phyloP scores from a whole-genome alignment of 2,329 filamentous ascomycete species.

The Chalaropsis thielavioides region DNA sequence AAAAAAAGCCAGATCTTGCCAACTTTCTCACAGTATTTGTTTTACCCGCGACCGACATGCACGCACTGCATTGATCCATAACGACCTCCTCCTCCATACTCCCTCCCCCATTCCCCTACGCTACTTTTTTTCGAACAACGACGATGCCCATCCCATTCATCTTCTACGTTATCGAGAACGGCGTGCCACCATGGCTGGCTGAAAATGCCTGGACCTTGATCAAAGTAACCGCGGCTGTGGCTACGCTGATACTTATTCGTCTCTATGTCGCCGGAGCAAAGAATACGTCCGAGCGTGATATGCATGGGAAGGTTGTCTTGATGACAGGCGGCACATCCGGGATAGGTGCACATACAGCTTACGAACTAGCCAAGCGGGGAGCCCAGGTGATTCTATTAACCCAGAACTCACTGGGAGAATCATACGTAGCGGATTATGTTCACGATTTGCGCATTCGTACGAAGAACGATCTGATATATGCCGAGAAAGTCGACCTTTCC shows the following conservation, averaged over 20 bases:
- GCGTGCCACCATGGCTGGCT: conserved; percentile 36
- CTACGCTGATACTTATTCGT: conserved; percentile 42
- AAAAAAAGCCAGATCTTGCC: not conserved
- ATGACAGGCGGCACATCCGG: conserved; percentile 91
- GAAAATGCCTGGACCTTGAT: conserved; percentile 31
- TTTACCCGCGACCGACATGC: not conserved
- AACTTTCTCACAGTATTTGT: not conserved
- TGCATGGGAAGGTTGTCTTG: conserved; percentile 90
- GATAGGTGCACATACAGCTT: conserved; percentile 64
- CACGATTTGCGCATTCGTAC: conserved; percentile 68
- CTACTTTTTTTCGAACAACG: conserved; percentile 7
- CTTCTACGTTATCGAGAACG: conserved; percentile 33
- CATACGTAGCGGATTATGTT: conserved; percentile 85
- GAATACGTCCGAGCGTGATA: conserved; percentile 63
- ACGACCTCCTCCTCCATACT: not conserved
- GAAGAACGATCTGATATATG: conserved; percentile 78
- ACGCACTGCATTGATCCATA: not conserved
- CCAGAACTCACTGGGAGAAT: conserved; percentile 63
- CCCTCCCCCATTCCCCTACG: not conserved
- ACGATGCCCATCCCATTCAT: conserved; percentile 41
- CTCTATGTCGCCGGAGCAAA: conserved; percentile 59
- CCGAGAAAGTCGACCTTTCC: conserved; percentile 81
- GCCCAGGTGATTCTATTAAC: conserved; percentile 87
- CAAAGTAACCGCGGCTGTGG: conserved; percentile 27
- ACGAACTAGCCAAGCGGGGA: conserved; percentile 62